Evolutionary conservation across 768 basidiomycete species (phyloP).

Genomic region (Amanita polypyramis): DNA sequence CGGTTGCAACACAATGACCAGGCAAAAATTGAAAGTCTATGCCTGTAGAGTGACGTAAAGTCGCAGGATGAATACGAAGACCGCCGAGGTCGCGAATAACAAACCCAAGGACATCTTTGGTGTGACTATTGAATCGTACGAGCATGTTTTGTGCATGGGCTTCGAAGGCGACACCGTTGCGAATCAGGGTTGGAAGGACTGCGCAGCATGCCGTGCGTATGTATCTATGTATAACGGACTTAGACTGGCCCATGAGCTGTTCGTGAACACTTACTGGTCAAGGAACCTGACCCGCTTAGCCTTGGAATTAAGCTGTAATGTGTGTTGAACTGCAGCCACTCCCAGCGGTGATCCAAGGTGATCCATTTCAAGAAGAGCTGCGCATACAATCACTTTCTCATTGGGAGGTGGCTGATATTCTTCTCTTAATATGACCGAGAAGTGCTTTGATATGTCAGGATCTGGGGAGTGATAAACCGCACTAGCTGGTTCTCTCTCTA

Average conservation of each 20-base stretch:
- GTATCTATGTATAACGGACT: conserved; percentile 24
- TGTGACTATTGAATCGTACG: conserved; percentile 31
- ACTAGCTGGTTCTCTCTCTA: conserved; percentile 41
- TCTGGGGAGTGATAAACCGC: conserved; percentile 31
- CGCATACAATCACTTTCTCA: conserved; percentile 37
- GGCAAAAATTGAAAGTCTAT: conserved; percentile 42
- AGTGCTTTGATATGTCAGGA: conserved; percentile 40
- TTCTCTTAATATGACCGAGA: conserved; percentile 38
- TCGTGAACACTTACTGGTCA: conserved; percentile 25
- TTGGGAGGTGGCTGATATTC: conserved; percentile 27
- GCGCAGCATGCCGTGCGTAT: conserved; percentile 40
- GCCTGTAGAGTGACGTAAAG: conserved; percentile 36
- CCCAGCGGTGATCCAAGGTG: conserved; percentile 30
- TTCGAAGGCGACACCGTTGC: conserved; percentile 51
- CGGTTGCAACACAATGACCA: conserved; percentile 39
- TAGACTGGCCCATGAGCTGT: not conserved
- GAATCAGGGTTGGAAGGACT: conserved; percentile 38
- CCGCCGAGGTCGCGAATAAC: conserved; percentile 50
- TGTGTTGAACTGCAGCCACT: conserved; percentile 35
- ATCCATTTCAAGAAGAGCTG: conserved; percentile 43
- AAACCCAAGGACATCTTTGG: conserved; percentile 36
- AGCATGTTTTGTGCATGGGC: conserved; percentile 52
- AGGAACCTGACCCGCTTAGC: conserved; percentile 37
- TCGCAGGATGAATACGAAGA: conserved; percentile 41
- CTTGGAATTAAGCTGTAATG: conserved; percentile 34